Evolutionary conservation across 148 eudicot genomes (phyloP).

Genomic region (Chenopodium suecicum): DNA sequence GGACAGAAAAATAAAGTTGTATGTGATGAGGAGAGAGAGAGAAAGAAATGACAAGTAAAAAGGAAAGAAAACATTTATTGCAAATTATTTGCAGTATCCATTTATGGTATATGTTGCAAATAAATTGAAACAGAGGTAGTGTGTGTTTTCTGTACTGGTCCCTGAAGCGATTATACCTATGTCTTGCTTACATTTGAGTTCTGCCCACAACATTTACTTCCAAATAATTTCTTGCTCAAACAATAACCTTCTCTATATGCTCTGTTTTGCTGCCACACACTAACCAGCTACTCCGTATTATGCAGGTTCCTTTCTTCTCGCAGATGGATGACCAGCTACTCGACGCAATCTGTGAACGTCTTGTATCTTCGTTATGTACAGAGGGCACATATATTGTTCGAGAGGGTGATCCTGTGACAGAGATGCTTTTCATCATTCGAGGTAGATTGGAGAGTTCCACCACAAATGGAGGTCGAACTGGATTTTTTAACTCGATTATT

Average conservation of each 20-base stretch:
- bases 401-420: constrained; percentile 84
- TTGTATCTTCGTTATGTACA: constrained; percentile 74
- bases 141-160: background rate
- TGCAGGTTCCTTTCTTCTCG: constrained; percentile 85
- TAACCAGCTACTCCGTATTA: constrained; percentile 1
- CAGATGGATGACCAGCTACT: constrained; percentile 91
- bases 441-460: constrained; percentile 80
- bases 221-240: background rate
- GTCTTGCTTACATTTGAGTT: background rate
- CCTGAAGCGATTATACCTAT: background rate
- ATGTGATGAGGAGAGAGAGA: too few species aligned
- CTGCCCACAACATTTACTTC: background rate
- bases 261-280: background rate
- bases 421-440: constrained; percentile 80
- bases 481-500: constrained; percentile 69
- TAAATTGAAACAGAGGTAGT: too few species aligned
- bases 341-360: constrained; percentile 84
- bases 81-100: too few species aligned
- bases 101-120: too few species aligned
- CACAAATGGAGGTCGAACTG: constrained; percentile 82
- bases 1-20: too few species aligned
- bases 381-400: constrained; percentile 73
- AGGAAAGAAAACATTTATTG: too few species aligned
- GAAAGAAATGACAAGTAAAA: too few species aligned
- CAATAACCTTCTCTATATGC: background rate